These are phyloP conservation scores for Amphibolis antarctica DNA, from an alignment of 106 monocot species.

Conservation along the genomic window DNA sequence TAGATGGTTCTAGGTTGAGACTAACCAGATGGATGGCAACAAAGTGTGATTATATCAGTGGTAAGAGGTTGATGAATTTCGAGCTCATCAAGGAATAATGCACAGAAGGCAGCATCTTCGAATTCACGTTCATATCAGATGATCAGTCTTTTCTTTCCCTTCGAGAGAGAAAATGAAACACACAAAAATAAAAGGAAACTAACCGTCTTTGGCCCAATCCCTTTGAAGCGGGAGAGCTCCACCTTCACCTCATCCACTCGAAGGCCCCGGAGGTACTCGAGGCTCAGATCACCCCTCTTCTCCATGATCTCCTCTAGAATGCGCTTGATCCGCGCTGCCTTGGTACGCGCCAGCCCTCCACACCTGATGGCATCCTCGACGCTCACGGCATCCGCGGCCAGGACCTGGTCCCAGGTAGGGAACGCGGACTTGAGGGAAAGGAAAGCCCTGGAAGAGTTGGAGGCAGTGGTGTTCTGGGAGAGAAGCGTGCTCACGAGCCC, in stretches of 20 bases:
- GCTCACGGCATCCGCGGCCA: constrained; percentile 31
- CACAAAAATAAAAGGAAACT: not conserved
- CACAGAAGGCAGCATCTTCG: no score
- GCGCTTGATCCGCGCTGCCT: constrained; percentile 50
- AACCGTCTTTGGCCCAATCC: constrained; percentile 83
- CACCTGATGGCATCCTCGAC: constrained; percentile 58
- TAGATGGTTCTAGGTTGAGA: no score
- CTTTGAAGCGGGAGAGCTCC: constrained; percentile 70
- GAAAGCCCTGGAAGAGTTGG: constrained; percentile 37
- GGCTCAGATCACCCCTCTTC: constrained; percentile 34
- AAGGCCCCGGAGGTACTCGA: constrained; percentile 51
- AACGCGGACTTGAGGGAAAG: no score
- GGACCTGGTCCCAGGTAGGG: constrained; percentile 19
- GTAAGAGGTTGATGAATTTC: no score
- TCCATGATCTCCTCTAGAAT: constrained; percentile 39
- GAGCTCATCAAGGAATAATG: no score
- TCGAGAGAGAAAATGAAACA: no score
- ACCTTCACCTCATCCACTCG: constrained; percentile 52
- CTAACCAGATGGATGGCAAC: no score
- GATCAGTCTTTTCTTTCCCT: no score
- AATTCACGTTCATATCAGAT: no score
- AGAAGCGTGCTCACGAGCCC: constrained; percentile 53
- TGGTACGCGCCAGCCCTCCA: constrained; percentile 58
- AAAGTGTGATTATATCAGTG: no score
- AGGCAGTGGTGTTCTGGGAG: constrained; percentile 85